Conservation (phyloP, 768 basidiomycete species). For the Hygrophoropsis aurantiaca region DNA sequence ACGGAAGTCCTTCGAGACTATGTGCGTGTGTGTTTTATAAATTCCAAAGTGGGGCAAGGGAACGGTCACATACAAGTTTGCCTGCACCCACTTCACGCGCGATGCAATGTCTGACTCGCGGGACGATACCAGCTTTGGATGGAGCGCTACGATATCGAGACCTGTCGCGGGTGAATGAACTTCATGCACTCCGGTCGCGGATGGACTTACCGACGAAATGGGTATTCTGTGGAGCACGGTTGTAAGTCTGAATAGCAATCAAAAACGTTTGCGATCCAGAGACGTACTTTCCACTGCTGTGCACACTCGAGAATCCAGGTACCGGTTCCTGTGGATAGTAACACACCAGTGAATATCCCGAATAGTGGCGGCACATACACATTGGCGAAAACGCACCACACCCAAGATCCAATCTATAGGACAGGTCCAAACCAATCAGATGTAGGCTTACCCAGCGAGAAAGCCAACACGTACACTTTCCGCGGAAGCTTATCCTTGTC, state of each 20-base stretch:
- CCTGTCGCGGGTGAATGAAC: conserved; percentile 35
- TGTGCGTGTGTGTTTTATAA: not conserved
- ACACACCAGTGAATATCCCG: not conserved
- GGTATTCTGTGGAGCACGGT: conserved; percentile 4
- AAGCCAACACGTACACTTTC: conserved; percentile 51
- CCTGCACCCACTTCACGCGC: conserved; percentile 70
- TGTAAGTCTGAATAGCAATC: not conserved
- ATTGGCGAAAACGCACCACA: conserved; percentile 53
- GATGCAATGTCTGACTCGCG: conserved; percentile 47
- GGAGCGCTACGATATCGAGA: conserved; percentile 69
- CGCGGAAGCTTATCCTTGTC: conserved; percentile 45
- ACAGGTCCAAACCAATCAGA: too few relatives aligned
- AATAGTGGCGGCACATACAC: conserved; percentile 4
- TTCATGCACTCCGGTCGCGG: not conserved
- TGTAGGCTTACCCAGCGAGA: too few relatives aligned
- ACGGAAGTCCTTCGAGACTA: conserved; percentile 70
- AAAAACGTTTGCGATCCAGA: too few relatives aligned
- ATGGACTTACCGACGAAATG: conserved; percentile 59
- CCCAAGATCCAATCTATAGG: conserved; percentile 66
- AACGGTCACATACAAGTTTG: conserved; percentile 66
- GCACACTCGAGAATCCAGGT: conserved; percentile 72
- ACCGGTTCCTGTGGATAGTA: conserved; percentile 62
- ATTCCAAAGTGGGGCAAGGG: not conserved
- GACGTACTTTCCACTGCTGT: conserved; percentile 55
- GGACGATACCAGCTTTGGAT: conserved; percentile 69